A percentile compares a stretch with the other conserved stretches of the same genome.
phyloP scores from a whole-genome alignment of 768 basidiomycete genomes.

The Lanmaoa pseudosensibilis region DNA sequence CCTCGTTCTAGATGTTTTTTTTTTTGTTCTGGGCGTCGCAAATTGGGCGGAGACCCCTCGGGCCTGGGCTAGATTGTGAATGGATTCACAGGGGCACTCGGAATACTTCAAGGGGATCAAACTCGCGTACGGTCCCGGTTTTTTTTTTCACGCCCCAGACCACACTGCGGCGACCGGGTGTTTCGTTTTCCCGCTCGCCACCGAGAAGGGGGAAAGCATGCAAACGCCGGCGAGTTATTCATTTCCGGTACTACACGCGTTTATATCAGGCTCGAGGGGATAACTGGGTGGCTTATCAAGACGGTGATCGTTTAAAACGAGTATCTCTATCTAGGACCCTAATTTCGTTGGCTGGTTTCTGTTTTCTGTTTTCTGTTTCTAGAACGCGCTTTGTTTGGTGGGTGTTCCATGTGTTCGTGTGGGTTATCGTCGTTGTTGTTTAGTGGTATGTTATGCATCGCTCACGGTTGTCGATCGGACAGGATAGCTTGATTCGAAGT shows the following conservation, averaged over 20 bases:
- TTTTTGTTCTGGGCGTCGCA: background rate
- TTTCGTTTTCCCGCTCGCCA: constrained; percentile 1
- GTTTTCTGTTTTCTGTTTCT: constrained; percentile 5
- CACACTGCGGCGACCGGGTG: background rate
- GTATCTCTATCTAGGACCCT: background rate
- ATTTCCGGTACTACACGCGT: background rate
- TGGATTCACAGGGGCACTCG: background rate
- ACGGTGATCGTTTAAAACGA: background rate
- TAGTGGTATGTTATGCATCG: background rate
- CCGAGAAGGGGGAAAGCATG: background rate
- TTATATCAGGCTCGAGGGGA: background rate
- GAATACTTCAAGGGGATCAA: background rate
- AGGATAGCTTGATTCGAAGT: background rate
- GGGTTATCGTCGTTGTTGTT: background rate
- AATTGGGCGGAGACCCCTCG: background rate
- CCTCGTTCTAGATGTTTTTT: background rate
- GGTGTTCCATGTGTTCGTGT: background rate
- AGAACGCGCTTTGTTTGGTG: background rate
- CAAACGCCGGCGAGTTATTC: background rate
- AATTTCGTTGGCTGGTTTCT: background rate
- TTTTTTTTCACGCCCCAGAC: background rate
- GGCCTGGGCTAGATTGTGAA: background rate
- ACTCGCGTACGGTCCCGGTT: background rate
- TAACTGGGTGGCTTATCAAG: constrained; percentile 6
- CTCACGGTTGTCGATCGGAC: background rate